These are phyloP conservation scores for Podospora pseudocomata DNA, from an alignment of 495 filamentous ascomycete genomes.

Conservation along the genomic window DNA sequence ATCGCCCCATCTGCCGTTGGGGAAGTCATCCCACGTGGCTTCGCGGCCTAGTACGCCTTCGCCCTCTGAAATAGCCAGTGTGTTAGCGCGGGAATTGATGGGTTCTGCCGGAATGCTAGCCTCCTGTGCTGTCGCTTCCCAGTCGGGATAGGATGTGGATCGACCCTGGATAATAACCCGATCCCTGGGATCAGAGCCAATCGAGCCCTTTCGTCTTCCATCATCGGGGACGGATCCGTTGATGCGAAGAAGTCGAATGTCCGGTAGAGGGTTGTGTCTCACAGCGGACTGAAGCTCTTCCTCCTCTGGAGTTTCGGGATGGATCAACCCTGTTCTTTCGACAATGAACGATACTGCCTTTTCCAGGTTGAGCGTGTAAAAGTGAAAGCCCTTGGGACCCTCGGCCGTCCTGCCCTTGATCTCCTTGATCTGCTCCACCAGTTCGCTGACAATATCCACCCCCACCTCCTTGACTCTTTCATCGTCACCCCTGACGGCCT, in stretches of 20 bases:
- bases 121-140: constrained; percentile 63
- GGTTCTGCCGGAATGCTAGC: constrained; percentile 58
- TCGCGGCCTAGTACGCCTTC: constrained; percentile 87
- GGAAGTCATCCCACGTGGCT: constrained; percentile 98
- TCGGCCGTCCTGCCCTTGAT: constrained; percentile 47
- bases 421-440: constrained; percentile 65
- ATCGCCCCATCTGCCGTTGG: constrained; percentile 96
- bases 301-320: constrained; percentile 45
- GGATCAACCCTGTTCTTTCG: constrained; percentile 80
- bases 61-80: constrained; percentile 88
- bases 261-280: constrained; percentile 44
- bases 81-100: constrained; percentile 67
- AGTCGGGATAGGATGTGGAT: constrained; percentile 49
- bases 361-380: constrained; percentile 95
- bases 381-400: constrained; percentile 79
- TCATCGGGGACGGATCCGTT: constrained; percentile 31
- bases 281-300: constrained; percentile 43
- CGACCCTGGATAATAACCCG: constrained; percentile 71
- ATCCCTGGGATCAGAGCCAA: constrained; percentile 70
- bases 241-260: constrained; percentile 34
- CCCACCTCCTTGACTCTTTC: constrained; percentile 80
- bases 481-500: constrained; percentile 81
- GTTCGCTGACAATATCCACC: constrained; percentile 66
- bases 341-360: constrained; percentile 93
- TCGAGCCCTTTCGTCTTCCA: constrained; percentile 40